phyloP scores from a whole-genome alignment of 169 alveolate species.

The Plasmodium gaboni region DNA sequence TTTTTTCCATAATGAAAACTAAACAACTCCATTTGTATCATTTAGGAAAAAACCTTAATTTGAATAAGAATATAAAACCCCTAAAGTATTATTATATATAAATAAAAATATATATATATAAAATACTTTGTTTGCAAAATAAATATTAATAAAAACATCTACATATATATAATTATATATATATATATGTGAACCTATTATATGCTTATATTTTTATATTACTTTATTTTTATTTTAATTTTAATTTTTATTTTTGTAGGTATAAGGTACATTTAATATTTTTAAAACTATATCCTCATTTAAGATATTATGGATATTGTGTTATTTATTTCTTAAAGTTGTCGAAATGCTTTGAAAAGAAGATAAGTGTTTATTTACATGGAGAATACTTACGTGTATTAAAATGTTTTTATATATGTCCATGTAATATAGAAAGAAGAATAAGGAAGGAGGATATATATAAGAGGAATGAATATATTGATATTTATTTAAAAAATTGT shows the following conservation, averaged over 20 bases:
- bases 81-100: slow-evolving; percentile 20
- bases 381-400: slow-evolving; percentile 10
- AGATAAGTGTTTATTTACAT: slow-evolving; percentile 20
- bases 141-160: neutral
- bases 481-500: slow-evolving; percentile 4
- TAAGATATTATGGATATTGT: slow-evolving; percentile 42
- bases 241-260: slow-evolving; percentile 9
- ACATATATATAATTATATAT: neutral
- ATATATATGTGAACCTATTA: neutral
- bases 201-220: neutral
- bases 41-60: slow-evolving; percentile 15
- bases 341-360: neutral
- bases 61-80: slow-evolving; percentile 14
- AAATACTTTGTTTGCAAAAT: neutral
- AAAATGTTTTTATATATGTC: neutral
- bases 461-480: slow-evolving; percentile 6
- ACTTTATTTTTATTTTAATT: neutral
- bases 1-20: slow-evolving; percentile 2
- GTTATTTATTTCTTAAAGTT: slow-evolving; percentile 4
- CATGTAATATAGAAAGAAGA: neutral
- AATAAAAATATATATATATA: neutral
- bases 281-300: slow-evolving; percentile 10
- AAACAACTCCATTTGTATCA: slow-evolving; percentile 33
- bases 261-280: slow-evolving; percentile 30
- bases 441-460: slow-evolving; percentile 8